These are phyloP conservation scores for Puccinia brachypodii DNA, from an alignment of 1,284 basidiomycete species.

Conservation along the genomic window DNA sequence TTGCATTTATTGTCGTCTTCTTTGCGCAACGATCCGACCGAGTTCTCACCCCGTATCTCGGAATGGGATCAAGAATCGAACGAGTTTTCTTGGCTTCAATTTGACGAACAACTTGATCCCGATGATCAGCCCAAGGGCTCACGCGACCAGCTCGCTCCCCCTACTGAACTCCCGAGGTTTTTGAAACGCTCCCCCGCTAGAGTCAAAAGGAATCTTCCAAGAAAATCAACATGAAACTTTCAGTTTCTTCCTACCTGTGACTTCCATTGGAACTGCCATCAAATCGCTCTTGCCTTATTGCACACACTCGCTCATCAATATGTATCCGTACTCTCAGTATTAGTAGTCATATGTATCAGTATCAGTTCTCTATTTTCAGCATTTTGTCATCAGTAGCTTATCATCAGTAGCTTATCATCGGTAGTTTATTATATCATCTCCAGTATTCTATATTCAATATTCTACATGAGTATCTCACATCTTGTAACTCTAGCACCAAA, in stretches of 20 bases:
- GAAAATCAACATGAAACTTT: background rate
- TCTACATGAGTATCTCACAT: too few relatives aligned
- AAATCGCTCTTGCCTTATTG: background rate
- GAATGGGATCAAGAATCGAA: conserved; percentile 12
- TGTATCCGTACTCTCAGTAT: background rate
- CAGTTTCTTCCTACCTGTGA: background rate
- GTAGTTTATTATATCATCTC: too few relatives aligned
- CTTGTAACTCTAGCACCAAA: background rate
- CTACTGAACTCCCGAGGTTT: background rate
- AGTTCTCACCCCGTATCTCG: conserved; percentile 11
- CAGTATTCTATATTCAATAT: too few relatives aligned
- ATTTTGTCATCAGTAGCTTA: too few relatives aligned
- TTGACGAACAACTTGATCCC: background rate
- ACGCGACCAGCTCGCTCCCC: background rate
- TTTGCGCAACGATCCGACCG: conserved; percentile 9
- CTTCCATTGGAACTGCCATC: too few relatives aligned
- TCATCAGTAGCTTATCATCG: too few relatives aligned
- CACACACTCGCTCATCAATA: background rate
- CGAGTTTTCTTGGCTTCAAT: background rate
- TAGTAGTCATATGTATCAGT: background rate
- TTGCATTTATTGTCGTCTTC: background rate
- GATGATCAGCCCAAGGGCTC: background rate
- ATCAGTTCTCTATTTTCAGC: background rate
- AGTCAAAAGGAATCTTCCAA: background rate
- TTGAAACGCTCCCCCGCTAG: conserved; percentile 14